phyloP scores from a whole-genome alignment of 345 rosid species.

The Gossypium raimondii region DNA sequence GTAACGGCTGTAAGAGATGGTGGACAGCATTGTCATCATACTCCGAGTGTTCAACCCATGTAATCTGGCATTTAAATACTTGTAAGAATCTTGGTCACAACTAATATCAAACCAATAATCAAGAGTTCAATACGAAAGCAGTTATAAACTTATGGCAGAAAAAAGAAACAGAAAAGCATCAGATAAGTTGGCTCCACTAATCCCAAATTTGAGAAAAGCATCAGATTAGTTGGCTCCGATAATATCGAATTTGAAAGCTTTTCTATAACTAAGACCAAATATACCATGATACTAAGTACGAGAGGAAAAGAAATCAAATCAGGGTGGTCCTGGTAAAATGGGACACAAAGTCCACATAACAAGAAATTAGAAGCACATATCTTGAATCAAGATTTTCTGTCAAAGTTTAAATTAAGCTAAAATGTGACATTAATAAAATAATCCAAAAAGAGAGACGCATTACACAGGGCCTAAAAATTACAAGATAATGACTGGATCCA shows the following conservation, averaged over 20 bases:
- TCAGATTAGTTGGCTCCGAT: too few relatives aligned
- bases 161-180: neutral
- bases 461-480: neutral
- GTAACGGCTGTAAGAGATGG: constrained; percentile 47
- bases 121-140: neutral
- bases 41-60: constrained; percentile 50
- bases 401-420: neutral
- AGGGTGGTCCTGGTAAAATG: neutral
- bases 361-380: neutral
- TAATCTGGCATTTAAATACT: constrained; percentile 27
- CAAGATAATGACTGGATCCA: constrained; percentile 19
- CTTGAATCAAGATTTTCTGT: neutral
- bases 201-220: neutral
- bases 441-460: neutral
- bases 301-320: neutral
- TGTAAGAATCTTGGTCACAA: neutral
- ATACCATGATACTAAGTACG: too few relatives aligned
- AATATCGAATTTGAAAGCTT: too few relatives aligned
- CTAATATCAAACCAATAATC: neutral
- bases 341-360: neutral
- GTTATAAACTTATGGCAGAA: neutral
- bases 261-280: too few relatives aligned
- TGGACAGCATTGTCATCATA: constrained; percentile 56
- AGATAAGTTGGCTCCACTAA: neutral
- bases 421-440: neutral